These are phyloP conservation scores for Syncephalastrum sp. DNA, from an alignment of 371 early-diverging fungal genomes.

Conservation along the genomic window DNA sequence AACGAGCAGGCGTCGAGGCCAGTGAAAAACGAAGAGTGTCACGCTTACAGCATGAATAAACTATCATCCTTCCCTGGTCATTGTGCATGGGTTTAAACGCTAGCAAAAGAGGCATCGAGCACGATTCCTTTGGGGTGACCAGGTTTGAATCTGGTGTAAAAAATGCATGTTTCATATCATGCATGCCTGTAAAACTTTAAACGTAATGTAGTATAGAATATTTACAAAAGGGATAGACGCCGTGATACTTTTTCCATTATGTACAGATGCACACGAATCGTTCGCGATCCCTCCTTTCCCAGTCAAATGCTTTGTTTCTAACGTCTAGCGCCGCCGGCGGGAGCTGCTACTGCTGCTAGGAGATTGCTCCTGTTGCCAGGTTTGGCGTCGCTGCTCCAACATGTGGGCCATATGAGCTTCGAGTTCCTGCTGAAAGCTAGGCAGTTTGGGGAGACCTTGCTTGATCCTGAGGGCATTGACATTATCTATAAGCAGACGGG, in stretches of 20 bases:
- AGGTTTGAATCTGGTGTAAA: too few relatives aligned
- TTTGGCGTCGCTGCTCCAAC: conserved; percentile 40
- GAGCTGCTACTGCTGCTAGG: conserved; percentile 1
- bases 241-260: too few relatives aligned
- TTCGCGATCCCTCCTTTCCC: too few relatives aligned
- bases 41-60: too few relatives aligned
- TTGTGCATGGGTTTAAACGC: too few relatives aligned
- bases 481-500: conserved; percentile 21
- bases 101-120: too few relatives aligned
- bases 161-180: neutral
- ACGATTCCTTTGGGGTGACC: too few relatives aligned
- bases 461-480: conserved; percentile 37
- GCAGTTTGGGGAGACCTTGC: conserved; percentile 34
- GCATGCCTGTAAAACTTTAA: neutral
- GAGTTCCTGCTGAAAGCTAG: conserved; percentile 45
- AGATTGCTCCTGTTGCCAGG: conserved; percentile 31
- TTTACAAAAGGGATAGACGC: neutral
- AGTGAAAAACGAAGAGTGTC: too few relatives aligned
- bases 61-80: too few relatives aligned
- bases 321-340: neutral
- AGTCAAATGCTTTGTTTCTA: neutral
- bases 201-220: neutral
- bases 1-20: too few relatives aligned
- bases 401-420: conserved; percentile 43
- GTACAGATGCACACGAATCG: too few relatives aligned